A percentile compares a stretch with the other conserved stretches of the same genome.
These are phyloP conservation scores for Moelleriella libera DNA, from an alignment of 2,329 filamentous ascomycete genomes.

Conservation along the genomic window DNA sequence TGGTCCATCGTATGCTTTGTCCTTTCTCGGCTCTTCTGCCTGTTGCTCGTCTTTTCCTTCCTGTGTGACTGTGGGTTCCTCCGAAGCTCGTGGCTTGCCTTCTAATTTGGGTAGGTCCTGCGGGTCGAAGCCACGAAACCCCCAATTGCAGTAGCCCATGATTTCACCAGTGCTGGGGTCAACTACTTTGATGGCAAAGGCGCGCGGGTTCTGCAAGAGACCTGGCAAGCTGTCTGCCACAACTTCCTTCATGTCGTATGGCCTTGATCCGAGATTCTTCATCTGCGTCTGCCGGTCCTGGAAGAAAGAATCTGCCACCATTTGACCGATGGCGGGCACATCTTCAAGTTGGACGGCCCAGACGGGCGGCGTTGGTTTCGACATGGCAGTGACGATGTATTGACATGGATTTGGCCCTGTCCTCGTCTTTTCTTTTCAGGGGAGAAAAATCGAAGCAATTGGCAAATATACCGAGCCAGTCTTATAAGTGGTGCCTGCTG, in stretches of 20 bases:
- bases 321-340: conserved; percentile 13
- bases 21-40: not conserved
- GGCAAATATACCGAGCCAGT: too few relatives aligned
- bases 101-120: conserved; percentile 9
- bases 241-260: conserved; percentile 14
- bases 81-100: conserved; percentile 5
- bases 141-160: conserved; percentile 18
- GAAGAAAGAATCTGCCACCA: conserved; percentile 15
- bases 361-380: conserved; percentile 8
- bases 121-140: conserved; percentile 13
- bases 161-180: conserved; percentile 13
- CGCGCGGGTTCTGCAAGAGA: conserved; percentile 9
- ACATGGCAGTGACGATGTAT: conserved; percentile 4
- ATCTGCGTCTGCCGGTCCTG: conserved; percentile 20
- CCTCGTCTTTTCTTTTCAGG: not conserved
- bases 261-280: conserved; percentile 15
- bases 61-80: not conserved
- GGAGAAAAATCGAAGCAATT: not conserved
- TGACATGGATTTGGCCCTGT: not conserved
- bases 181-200: conserved; percentile 17
- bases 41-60: not conserved
- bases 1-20: not conserved
- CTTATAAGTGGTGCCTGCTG: too few relatives aligned
- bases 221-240: conserved; percentile 10
- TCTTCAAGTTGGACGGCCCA: conserved; percentile 11